These are phyloP conservation scores for Amphibolis antarctica DNA, from an alignment of 106 monocot species.

Conservation along the genomic window DNA sequence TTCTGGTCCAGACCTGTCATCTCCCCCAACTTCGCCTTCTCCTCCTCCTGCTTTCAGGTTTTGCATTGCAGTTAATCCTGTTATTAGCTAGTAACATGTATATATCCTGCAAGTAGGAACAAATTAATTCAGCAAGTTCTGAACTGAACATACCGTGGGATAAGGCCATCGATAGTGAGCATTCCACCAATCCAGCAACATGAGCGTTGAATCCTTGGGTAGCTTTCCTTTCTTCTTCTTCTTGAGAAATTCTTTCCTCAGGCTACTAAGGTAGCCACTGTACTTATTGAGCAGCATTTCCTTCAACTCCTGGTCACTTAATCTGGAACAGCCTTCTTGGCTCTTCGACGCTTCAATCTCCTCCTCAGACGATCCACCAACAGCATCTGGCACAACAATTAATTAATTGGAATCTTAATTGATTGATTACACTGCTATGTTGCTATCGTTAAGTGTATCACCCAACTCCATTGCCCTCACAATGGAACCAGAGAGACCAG, in stretches of 20 bases:
- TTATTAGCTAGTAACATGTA: too few relatives aligned
- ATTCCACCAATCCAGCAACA: conserved; percentile 22
- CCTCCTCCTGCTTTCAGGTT: conserved; percentile 11
- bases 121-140: too few relatives aligned
- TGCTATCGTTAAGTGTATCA: too few relatives aligned
- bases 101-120: too few relatives aligned
- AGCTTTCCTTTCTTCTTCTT: conserved; percentile 28
- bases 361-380: conserved; percentile 8
- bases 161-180: conserved; percentile 25
- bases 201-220: conserved; percentile 13
- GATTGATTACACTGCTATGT: too few relatives aligned
- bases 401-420: too few relatives aligned
- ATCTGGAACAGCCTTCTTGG: background rate
- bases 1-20: conserved; percentile 13
- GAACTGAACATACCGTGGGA: conserved; percentile 7
- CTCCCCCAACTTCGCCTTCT: conserved; percentile 20
- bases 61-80: background rate
- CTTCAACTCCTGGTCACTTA: conserved; percentile 10
- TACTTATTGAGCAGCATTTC: conserved; percentile 17
- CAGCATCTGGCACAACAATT: background rate
- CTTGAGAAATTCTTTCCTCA: conserved; percentile 17
- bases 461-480: too few relatives aligned
- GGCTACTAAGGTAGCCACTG: conserved; percentile 16
- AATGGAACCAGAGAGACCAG: too few relatives aligned
- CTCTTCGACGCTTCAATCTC: conserved; percentile 5